Conservation (phyloP, 2,329 filamentous ascomycete genomes). For the Aspergillus arachidicola region DNA sequence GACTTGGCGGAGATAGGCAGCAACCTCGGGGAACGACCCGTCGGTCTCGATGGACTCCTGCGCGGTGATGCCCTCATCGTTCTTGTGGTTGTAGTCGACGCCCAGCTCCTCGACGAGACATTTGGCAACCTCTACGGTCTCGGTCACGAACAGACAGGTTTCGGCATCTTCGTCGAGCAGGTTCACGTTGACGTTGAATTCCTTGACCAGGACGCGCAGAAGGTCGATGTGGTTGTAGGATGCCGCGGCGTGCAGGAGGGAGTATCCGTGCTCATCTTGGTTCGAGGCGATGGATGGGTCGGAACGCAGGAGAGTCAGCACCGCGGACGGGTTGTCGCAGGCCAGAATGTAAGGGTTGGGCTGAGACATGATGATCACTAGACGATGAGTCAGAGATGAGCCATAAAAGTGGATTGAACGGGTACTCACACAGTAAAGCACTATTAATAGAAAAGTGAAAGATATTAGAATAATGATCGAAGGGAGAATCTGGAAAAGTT, state of each 20-base stretch:
- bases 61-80: conserved; percentile 77
- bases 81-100: conserved; percentile 65
- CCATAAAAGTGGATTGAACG: neutral
- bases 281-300: conserved; percentile 74
- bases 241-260: conserved; percentile 85
- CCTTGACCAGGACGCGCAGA: conserved; percentile 71
- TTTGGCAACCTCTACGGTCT: conserved; percentile 76
- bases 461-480: neutral
- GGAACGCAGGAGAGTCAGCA: conserved; percentile 73
- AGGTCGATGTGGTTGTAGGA: conserved; percentile 89
- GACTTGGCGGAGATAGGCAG: conserved; percentile 64
- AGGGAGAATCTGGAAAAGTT: neutral
- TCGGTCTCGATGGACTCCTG: conserved; percentile 78
- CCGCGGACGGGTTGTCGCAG: conserved; percentile 74
- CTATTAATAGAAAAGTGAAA: neutral
- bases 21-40: conserved; percentile 75
- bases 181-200: conserved; percentile 78
- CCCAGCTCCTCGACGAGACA: conserved; percentile 81
- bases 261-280: conserved; percentile 93
- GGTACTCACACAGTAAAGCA: too few species aligned
- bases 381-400: conserved; percentile 14
- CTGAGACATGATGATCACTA: conserved; percentile 33
- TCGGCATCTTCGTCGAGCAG: conserved; percentile 88
- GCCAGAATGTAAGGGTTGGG: conserved; percentile 73
- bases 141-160: conserved; percentile 91